phyloP scores from a whole-genome alignment of 345 rosid species.

The Eucalyptus leucophloia region DNA sequence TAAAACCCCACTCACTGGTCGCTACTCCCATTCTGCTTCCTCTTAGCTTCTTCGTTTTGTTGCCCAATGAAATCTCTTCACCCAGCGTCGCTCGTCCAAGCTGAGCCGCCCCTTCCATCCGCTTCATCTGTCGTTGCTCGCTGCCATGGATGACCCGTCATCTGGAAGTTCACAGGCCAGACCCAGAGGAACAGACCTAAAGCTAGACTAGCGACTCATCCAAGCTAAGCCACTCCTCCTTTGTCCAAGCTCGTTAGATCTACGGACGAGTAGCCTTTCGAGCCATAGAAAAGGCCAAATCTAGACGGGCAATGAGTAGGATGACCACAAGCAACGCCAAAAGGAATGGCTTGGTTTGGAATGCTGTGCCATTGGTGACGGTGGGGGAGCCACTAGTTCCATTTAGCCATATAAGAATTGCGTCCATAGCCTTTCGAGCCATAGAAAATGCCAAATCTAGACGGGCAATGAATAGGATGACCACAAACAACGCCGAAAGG shows the following conservation, averaged over 20 bases:
- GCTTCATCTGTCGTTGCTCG: background rate
- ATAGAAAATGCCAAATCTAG: background rate
- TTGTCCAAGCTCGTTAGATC: background rate
- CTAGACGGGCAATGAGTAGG: background rate
- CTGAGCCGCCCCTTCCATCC: background rate
- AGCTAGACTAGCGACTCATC: background rate
- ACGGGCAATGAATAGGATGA: background rate
- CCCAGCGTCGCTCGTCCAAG: background rate
- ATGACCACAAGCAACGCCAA: background rate
- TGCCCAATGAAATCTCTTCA: background rate
- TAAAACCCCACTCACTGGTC: background rate
- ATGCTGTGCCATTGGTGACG: rapidly evolving
- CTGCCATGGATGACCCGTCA: background rate
- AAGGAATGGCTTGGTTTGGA: background rate
- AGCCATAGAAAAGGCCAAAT: background rate
- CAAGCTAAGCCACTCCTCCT: background rate
- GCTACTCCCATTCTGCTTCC: background rate
- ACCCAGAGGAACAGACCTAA: background rate
- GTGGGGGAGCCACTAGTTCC: no score
- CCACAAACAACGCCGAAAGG: background rate
- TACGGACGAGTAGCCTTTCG: background rate
- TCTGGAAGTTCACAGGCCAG: background rate
- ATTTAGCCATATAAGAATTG: background rate
- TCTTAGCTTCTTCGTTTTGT: background rate
- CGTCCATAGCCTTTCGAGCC: background rate